These are phyloP conservation scores for Boletellus deceptivus DNA, from an alignment of 1,284 basidiomycete species.

Conservation along the genomic window DNA sequence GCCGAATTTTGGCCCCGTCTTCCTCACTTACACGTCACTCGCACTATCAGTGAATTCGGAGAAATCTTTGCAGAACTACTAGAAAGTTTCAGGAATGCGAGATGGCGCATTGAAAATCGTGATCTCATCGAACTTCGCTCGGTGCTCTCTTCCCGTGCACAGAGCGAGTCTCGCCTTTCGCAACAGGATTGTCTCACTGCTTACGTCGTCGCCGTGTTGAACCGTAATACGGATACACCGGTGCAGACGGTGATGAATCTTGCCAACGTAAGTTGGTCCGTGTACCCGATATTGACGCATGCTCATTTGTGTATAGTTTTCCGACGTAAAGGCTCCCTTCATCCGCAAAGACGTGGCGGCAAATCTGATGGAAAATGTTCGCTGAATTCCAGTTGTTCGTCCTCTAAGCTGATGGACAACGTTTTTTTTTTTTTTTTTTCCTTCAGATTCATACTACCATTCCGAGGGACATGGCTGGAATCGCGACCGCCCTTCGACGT, in stretches of 20 bases:
- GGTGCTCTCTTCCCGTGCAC: too few species aligned
- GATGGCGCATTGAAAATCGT: slow-evolving; percentile 15
- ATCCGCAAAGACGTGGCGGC: slow-evolving; percentile 19
- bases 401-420: too few species aligned
- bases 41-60: slow-evolving; percentile 3
- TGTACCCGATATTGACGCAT: not conserved
- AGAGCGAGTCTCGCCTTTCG: too few species aligned
- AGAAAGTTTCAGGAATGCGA: slow-evolving; percentile 11
- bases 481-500: slow-evolving; percentile 27
- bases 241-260: too few species aligned
- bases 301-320: slow-evolving; percentile 23
- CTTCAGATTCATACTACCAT: slow-evolving; percentile 17
- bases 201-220: too few species aligned
- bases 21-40: too few species aligned
- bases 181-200: too few species aligned
- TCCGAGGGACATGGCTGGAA: slow-evolving; percentile 15
- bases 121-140: too few species aligned
- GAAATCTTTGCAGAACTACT: slow-evolving; percentile 12
- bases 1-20: too few species aligned
- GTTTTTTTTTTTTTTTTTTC: slow-evolving; percentile 28
- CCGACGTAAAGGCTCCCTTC: slow-evolving; percentile 20
- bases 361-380: slow-evolving; percentile 32
- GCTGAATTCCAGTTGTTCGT: slow-evolving; percentile 1
- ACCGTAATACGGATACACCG: too few species aligned
- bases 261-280: too few species aligned